Evolutionary conservation across 495 filamentous ascomycete species (phyloP).

Genomic region (Aspergillus taichungensis): DNA sequence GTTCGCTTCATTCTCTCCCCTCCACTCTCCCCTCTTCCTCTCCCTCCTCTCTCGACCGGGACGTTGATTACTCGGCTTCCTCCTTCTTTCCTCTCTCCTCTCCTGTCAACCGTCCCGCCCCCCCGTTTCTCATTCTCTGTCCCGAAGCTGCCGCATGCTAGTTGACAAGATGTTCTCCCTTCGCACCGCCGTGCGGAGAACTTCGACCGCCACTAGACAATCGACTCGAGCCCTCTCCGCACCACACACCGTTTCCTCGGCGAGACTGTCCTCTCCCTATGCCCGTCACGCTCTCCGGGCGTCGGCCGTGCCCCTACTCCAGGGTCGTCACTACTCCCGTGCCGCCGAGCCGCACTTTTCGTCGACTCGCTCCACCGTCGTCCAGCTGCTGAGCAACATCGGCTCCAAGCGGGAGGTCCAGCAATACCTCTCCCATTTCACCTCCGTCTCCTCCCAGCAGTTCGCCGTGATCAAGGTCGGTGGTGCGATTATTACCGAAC

Average conservation of each 20-base stretch:
- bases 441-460: slow-evolving; percentile 91
- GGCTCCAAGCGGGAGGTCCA: slow-evolving; percentile 95
- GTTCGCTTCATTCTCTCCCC: neutral
- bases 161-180: slow-evolving; percentile 41
- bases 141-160: slow-evolving; percentile 43
- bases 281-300: slow-evolving; percentile 18
- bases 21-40: neutral
- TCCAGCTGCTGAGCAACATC: slow-evolving; percentile 91
- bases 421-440: slow-evolving; percentile 97
- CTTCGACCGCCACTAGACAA: slow-evolving; percentile 26
- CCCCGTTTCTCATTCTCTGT: neutral
- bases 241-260: slow-evolving; percentile 27
- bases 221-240: slow-evolving; percentile 41
- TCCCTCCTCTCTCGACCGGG: neutral
- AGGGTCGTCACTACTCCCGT: slow-evolving; percentile 39
- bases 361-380: slow-evolving; percentile 76
- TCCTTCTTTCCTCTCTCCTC: slow-evolving; percentile 12
- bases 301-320: slow-evolving; percentile 21
- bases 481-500: slow-evolving; percentile 93
- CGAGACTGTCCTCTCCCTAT: slow-evolving; percentile 20
- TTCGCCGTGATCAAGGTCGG: slow-evolving; percentile 99
- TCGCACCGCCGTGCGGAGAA: slow-evolving; percentile 45
- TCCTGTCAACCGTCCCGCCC: neutral
- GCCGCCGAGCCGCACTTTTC: slow-evolving; percentile 38
- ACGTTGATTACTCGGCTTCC: neutral